Percentiles rank a stretch among this genome's conserved stretches.
These are phyloP conservation scores for Brassica juncea DNA, from an alignment of 345 rosid species.

Conservation along the genomic window DNA sequence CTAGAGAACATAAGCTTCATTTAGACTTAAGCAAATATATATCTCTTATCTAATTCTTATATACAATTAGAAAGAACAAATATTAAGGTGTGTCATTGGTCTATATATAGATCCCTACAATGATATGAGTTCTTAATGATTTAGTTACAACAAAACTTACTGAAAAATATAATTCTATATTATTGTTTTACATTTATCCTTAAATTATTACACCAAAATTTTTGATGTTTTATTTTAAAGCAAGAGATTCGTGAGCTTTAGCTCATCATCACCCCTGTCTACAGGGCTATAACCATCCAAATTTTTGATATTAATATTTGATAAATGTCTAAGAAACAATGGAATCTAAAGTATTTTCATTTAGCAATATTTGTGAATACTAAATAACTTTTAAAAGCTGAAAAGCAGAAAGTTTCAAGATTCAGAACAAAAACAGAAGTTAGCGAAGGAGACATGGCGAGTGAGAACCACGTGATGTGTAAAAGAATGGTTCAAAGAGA, in stretches of 20 bases:
- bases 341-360: not conserved
- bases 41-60: not conserved
- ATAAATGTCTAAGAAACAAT: not conserved
- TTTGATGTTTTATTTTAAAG: too few relatives aligned
- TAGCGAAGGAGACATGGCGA: constrained; percentile 18
- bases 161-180: not conserved
- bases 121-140: too few relatives aligned
- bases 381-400: not conserved
- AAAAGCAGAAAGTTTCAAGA: constrained; percentile 26
- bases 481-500: not conserved
- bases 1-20: not conserved
- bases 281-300: not conserved
- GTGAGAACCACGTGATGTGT: constrained; percentile 35
- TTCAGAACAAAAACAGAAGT: not conserved
- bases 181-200: not conserved
- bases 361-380: not conserved
- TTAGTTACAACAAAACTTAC: not conserved
- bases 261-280: too few relatives aligned
- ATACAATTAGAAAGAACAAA: too few relatives aligned
- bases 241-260: too few relatives aligned
- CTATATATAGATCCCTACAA: not conserved
- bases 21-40: not conserved
- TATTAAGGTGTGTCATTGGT: not conserved
- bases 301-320: not conserved
- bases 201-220: too few relatives aligned